Conservation (phyloP, 306 rosid species). For the Pachyrhizus erosus region DNA sequence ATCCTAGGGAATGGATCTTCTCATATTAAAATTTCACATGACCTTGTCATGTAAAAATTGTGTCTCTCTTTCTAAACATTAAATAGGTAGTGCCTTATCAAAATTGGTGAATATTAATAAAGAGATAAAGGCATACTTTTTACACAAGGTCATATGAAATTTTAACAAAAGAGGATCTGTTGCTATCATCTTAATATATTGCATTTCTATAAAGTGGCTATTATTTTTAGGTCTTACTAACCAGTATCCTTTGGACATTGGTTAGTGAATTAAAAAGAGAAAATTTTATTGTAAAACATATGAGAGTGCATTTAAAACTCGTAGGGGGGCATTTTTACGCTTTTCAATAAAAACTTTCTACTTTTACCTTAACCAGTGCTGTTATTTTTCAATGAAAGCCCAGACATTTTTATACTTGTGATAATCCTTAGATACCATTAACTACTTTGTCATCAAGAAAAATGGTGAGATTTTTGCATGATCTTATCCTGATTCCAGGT, state of each 20-base stretch:
- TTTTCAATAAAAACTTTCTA: too few relatives aligned
- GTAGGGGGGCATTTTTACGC: too few relatives aligned
- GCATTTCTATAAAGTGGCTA: slow-evolving; percentile 34
- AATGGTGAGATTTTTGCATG: slow-evolving; percentile 37
- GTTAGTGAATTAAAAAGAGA: too few relatives aligned
- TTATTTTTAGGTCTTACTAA: too few relatives aligned
- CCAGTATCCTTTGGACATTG: too few relatives aligned
- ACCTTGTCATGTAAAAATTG: not conserved
- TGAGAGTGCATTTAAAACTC: too few relatives aligned
- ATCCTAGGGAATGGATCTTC: not conserved
- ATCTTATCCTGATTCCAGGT: slow-evolving; percentile 55
- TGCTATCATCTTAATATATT: not conserved
- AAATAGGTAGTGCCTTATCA: not conserved
- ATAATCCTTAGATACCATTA: not conserved
- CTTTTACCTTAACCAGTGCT: too few relatives aligned
- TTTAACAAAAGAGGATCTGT: not conserved
- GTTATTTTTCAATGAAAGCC: not conserved
- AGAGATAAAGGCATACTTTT: not conserved
- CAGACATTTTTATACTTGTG: slow-evolving; percentile 4
- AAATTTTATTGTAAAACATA: too few relatives aligned
- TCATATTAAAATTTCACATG: not conserved
- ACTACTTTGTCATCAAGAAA: slow-evolving; percentile 27
- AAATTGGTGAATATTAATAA: not conserved
- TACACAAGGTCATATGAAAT: not conserved
- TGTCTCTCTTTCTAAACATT: not conserved